A percentile compares a stretch with the other conserved stretches of the same genome.
phyloP scores from a whole-genome alignment of 495 filamentous ascomycete genomes.

The Talaromyces ruber region DNA sequence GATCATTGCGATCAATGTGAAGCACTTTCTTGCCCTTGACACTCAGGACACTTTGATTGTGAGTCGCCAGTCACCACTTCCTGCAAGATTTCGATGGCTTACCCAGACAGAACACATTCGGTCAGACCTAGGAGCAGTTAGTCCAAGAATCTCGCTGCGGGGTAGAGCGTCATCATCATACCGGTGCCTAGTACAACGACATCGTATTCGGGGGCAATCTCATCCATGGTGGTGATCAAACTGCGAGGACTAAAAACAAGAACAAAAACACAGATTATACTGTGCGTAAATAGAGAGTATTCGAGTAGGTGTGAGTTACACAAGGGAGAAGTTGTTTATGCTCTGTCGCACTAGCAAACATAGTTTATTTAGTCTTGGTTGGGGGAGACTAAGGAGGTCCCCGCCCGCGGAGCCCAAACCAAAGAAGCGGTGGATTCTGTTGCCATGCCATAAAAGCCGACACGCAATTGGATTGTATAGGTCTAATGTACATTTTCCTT shows the following conservation, averaged over 20 bases:
- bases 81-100: slow-evolving; percentile 17
- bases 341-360: not conserved
- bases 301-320: not conserved
- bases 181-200: slow-evolving; percentile 96
- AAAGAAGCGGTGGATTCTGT: not conserved
- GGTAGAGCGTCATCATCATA: slow-evolving; percentile 32
- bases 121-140: slow-evolving; percentile 66
- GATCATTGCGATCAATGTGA: slow-evolving; percentile 97
- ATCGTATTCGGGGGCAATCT: slow-evolving; percentile 96
- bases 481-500: not conserved
- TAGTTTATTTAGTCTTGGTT: not conserved
- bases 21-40: slow-evolving; percentile 98
- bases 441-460: not conserved
- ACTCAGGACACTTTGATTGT: slow-evolving; percentile 67
- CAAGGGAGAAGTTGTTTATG: not conserved
- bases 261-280: not conserved
- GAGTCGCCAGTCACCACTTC: not conserved
- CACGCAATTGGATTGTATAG: not conserved
- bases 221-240: slow-evolving; percentile 60
- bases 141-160: slow-evolving; percentile 21
- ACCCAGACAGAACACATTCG: slow-evolving; percentile 98
- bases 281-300: not conserved
- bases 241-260: not conserved
- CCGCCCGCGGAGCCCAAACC: not conserved
- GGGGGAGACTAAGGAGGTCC: not conserved